phyloP scores from a whole-genome alignment of 2,329 filamentous ascomycete species.

The Talaromyces funiculosus region DNA sequence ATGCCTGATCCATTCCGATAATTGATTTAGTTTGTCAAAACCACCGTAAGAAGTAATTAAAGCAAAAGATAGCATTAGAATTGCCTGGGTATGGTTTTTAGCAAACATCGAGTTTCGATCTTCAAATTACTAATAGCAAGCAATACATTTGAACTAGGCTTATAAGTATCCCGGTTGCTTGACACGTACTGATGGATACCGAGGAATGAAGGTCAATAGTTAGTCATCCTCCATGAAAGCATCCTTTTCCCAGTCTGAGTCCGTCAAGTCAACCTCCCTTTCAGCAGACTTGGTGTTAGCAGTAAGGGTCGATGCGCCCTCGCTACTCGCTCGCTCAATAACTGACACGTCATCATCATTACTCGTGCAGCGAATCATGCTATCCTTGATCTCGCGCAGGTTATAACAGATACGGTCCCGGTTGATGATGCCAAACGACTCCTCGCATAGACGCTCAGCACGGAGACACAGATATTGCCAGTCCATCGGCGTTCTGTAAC shows the following conservation, averaged over 20 bases:
- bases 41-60: not conserved
- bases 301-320: not conserved
- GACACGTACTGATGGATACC: no score
- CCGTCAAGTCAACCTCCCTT: not conserved
- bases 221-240: not conserved
- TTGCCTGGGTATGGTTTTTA: not conserved
- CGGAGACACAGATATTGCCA: conserved; percentile 12
- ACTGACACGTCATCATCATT: not conserved
- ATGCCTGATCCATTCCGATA: not conserved
- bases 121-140: not conserved
- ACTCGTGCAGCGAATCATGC: not conserved
- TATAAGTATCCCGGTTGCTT: not conserved
- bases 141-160: not conserved
- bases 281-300: not conserved
- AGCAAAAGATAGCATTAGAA: not conserved
- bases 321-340: not conserved
- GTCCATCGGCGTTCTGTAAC: not conserved
- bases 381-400: not conserved
- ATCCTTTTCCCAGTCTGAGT: not conserved
- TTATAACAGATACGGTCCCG: conserved; percentile 8
- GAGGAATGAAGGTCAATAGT: not conserved
- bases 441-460: conserved; percentile 8
- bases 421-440: conserved; percentile 9
- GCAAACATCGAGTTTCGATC: not conserved
- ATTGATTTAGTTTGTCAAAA: not conserved